Percentiles rank a stretch among this genome's conserved stretches.
These are phyloP conservation scores for Ustanciosporium gigantosporum DNA, from an alignment of 1,284 basidiomycete genomes.

Conservation along the genomic window DNA sequence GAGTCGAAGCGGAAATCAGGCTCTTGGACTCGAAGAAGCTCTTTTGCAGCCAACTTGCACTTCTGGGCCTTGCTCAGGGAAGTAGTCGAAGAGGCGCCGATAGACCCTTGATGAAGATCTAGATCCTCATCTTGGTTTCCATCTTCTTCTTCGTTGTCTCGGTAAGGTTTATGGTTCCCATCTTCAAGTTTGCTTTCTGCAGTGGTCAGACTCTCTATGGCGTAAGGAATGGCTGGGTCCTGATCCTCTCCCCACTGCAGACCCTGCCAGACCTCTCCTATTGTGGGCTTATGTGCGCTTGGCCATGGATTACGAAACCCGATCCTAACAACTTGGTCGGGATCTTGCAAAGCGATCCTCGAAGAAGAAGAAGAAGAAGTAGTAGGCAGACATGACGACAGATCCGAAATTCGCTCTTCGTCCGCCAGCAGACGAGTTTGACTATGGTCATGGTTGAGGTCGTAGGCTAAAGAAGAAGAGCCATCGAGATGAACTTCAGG, in stretches of 20 bases:
- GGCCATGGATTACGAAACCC: constrained; percentile 57
- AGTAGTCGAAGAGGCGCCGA: not conserved
- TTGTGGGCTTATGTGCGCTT: constrained; percentile 47
- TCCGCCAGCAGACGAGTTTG: not conserved
- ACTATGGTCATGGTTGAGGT: not conserved
- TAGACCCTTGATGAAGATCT: too few species aligned
- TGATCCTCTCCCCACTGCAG: constrained; percentile 47
- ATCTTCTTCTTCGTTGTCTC: constrained; percentile 10
- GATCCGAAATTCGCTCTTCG: too few species aligned
- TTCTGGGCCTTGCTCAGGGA: constrained; percentile 6
- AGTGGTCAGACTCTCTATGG: constrained; percentile 10
- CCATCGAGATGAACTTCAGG: too few species aligned
- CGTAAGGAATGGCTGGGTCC: constrained; percentile 21
- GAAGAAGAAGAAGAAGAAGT: too few species aligned
- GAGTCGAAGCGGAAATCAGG: constrained; percentile 28
- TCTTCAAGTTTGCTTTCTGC: not conserved
- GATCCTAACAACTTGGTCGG: constrained; percentile 4
- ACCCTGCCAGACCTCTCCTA: constrained; percentile 43
- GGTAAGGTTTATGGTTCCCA: constrained; percentile 3
- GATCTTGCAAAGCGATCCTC: not conserved
- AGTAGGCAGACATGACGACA: not conserved
- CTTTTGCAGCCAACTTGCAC: constrained; percentile 12
- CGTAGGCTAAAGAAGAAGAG: too few species aligned
- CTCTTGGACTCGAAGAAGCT: constrained; percentile 21
- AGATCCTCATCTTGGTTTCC: not conserved